These are phyloP conservation scores for Tieghemostelium lacteum DNA, from an alignment of 78 protist species.

Conservation along the genomic window DNA sequence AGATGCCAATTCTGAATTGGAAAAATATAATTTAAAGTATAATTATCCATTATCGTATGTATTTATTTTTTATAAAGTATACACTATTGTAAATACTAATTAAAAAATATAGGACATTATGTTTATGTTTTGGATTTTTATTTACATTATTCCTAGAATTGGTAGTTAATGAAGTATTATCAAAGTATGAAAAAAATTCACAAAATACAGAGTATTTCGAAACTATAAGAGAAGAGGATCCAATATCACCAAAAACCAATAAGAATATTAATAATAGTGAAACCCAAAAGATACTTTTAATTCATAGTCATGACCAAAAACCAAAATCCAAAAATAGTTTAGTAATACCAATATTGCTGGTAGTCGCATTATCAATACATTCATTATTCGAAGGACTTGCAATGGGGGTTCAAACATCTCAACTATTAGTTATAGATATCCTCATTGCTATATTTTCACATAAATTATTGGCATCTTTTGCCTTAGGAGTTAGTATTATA, in stretches of 20 bases:
- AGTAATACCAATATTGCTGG: constrained; percentile 48
- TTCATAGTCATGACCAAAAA: too few relatives aligned
- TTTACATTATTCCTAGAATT: constrained; percentile 51
- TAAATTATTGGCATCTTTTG: constrained; percentile 63
- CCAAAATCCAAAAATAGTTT: neutral
- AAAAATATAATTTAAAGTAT: neutral
- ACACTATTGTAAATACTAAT: neutral
- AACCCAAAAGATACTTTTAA: too few relatives aligned
- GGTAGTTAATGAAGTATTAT: constrained; percentile 10
- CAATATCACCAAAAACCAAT: too few relatives aligned
- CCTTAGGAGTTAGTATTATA: constrained; percentile 38
- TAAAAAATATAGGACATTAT: constrained; percentile 15
- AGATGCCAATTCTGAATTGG: constrained; percentile 2
- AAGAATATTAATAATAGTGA: too few relatives aligned
- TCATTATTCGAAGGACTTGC: constrained; percentile 74
- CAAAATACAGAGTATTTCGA: too few relatives aligned
- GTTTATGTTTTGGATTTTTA: constrained; percentile 72
- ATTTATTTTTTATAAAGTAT: neutral
- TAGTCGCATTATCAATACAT: constrained; percentile 55
- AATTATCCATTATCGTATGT: constrained; percentile 69
- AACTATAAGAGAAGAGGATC: too few relatives aligned
- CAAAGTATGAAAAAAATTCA: too few relatives aligned
- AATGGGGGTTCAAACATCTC: constrained; percentile 49
- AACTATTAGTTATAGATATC: constrained; percentile 23
- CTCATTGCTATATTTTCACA: constrained; percentile 61